phyloP scores from a whole-genome alignment of 1,139 yeast species.

The Nakaseomyces kungkrabaensis region DNA sequence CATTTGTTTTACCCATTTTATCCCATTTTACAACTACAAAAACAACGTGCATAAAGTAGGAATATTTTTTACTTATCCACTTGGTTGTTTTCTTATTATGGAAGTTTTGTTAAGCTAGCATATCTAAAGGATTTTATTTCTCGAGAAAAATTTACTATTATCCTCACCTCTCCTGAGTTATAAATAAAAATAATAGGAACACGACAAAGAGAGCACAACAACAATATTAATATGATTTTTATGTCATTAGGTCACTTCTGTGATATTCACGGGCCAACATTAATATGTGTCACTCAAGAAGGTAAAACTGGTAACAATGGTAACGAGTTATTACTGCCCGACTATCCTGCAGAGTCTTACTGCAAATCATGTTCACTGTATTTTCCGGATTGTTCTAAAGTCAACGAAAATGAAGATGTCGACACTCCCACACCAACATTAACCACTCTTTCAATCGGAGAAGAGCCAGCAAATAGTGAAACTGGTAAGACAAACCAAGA shows the following conservation, averaged over 20 bases:
- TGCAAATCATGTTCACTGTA: slow-evolving; percentile 51
- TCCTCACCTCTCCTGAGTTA: too few species aligned
- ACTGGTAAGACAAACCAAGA: neutral
- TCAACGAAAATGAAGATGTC: neutral
- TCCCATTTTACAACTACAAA: too few species aligned
- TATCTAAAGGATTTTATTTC: too few species aligned
- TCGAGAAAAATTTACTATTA: too few species aligned
- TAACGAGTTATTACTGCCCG: slow-evolving; percentile 25
- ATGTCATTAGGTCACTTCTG: slow-evolving; percentile 73
- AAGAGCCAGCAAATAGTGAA: neutral
- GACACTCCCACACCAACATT: neutral
- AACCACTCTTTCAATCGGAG: neutral
- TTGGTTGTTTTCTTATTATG: too few species aligned
- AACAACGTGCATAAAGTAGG: too few species aligned
- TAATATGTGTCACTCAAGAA: slow-evolving; percentile 61
- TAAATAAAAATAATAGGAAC: too few species aligned
- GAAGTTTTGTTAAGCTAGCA: too few species aligned
- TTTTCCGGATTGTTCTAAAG: slow-evolving; percentile 32
- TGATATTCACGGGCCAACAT: slow-evolving; percentile 77
- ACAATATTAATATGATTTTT: slow-evolving; percentile 7
- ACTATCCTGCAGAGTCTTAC: slow-evolving; percentile 36
- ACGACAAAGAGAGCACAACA: too few species aligned
- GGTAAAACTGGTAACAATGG: slow-evolving; percentile 16
- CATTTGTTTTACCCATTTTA: too few species aligned
- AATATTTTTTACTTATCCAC: too few species aligned